Evolutionary conservation across 306 rosid species (phyloP).

Genomic region (Psophocarpus tetragonolobus): DNA sequence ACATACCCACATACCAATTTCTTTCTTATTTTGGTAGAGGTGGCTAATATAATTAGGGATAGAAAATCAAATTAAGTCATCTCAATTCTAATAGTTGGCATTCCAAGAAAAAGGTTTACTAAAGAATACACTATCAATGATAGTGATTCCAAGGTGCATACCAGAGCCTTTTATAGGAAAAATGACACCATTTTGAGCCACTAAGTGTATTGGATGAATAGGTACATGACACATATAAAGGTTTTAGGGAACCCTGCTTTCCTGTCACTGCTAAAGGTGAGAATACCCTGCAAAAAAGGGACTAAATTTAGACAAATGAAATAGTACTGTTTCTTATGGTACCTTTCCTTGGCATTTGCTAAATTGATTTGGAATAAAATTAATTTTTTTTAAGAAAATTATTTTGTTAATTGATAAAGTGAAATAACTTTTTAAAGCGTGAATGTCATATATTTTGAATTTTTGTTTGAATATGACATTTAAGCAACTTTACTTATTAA

Average conservation of each 20-base stretch:
- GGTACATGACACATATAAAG: constrained; percentile 34
- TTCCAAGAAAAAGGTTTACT: not conserved
- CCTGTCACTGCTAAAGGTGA: not conserved
- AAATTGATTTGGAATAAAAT: not conserved
- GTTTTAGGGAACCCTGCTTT: constrained; percentile 31
- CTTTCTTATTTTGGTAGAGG: not conserved
- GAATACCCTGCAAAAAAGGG: constrained; percentile 14
- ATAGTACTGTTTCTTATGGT: not conserved
- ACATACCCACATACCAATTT: too few species aligned
- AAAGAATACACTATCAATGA: constrained; percentile 25
- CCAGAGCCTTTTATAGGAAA: constrained; percentile 27
- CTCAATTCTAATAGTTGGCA: not conserved
- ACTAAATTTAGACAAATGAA: not conserved
- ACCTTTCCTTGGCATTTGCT: not conserved
- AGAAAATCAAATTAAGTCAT: not conserved
- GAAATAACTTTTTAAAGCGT: not conserved
- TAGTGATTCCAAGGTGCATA: constrained; percentile 23
- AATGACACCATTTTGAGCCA: constrained; percentile 41
- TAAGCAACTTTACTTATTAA: not conserved
- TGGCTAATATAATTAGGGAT: not conserved
- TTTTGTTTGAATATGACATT: not conserved
- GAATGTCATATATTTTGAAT: not conserved
- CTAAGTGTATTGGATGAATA: constrained; percentile 22
- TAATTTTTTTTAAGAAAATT: not conserved
- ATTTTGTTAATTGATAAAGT: not conserved